Percentiles rank a stretch among this genome's conserved stretches.
These are phyloP conservation scores for Arabidopsis hybrid DNA, from an alignment of 441 rosid genomes.

Conservation along the genomic window DNA sequence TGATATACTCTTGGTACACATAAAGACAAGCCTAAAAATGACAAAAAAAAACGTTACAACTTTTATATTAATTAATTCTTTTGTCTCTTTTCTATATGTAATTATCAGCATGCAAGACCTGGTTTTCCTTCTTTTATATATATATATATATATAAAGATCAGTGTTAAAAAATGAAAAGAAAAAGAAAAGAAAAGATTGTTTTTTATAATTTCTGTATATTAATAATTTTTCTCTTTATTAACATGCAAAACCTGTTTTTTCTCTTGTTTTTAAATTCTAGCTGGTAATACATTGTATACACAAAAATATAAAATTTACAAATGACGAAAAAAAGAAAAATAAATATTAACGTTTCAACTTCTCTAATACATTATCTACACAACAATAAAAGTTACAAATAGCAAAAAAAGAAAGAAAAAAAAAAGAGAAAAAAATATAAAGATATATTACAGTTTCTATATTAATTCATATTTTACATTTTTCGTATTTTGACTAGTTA, in stretches of 20 bases:
- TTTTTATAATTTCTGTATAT: not conserved
- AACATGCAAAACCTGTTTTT: not conserved
- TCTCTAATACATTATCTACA: not conserved
- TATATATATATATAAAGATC: too few relatives aligned
- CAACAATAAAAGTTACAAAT: not conserved
- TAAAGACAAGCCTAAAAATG: not conserved
- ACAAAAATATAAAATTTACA: not conserved
- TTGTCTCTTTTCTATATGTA: not conserved
- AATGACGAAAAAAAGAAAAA: not conserved
- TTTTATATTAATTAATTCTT: not conserved
- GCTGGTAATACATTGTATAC: not conserved
- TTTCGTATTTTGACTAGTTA: not conserved
- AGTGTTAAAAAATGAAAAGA: too few relatives aligned
- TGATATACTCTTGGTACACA: not conserved
- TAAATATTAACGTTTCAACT: too few relatives aligned
- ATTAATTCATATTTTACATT: not conserved
- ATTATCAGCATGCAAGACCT: not conserved
- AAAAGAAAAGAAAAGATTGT: too few relatives aligned
- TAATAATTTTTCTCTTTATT: not conserved
- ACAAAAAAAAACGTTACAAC: not conserved
- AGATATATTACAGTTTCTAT: not conserved
- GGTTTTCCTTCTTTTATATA: not conserved
- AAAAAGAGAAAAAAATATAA: not conserved
- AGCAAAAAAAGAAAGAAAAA: not conserved
- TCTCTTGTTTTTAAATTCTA: not conserved